phyloP scores from a whole-genome alignment of 2,329 filamentous ascomycete genomes.

The Fusarium sp. region DNA sequence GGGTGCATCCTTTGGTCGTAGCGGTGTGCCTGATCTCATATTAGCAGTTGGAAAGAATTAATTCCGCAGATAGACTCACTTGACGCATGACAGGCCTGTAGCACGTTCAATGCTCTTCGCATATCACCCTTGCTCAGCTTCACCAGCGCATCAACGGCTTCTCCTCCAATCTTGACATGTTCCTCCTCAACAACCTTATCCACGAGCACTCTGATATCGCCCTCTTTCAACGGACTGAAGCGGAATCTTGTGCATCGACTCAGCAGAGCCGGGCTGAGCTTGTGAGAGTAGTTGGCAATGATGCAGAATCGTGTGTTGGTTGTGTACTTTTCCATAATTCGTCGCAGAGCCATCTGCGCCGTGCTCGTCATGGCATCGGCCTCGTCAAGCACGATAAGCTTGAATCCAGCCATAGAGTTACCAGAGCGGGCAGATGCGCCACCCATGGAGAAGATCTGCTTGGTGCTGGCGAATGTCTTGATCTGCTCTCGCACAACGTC shows the following conservation, averaged over 20 bases:
- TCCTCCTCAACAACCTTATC: slow-evolving; percentile 93
- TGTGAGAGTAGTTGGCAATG: slow-evolving; percentile 99
- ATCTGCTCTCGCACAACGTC: slow-evolving; percentile 99
- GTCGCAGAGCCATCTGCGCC: slow-evolving; percentile 94
- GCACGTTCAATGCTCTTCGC: slow-evolving; percentile 92
- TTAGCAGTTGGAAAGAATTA: slow-evolving; percentile 14
- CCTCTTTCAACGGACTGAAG: slow-evolving; percentile 93
- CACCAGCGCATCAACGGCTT: slow-evolving; percentile 87
- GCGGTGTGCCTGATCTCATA: slow-evolving; percentile 71
- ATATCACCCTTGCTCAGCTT: slow-evolving; percentile 95
- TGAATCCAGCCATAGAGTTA: slow-evolving; percentile 80
- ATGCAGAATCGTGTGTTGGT: slow-evolving; percentile 98
- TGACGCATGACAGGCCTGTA: slow-evolving; percentile 96
- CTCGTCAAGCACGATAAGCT: slow-evolving; percentile 97
- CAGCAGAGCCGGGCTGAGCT: slow-evolving; percentile 91
- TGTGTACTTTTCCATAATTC: slow-evolving; percentile 99
- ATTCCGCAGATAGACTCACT: slow-evolving; percentile 66
- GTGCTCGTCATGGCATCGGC: slow-evolving; percentile 99
- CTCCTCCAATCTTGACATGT: slow-evolving; percentile 83
- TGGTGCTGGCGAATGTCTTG: slow-evolving; percentile 98
- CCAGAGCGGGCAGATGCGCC: slow-evolving; percentile 63
- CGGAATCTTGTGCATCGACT: slow-evolving; percentile 95
- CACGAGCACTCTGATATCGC: slow-evolving; percentile 86
- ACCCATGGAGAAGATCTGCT: slow-evolving; percentile 90
- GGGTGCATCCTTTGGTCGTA: slow-evolving; percentile 72